phyloP scores from a whole-genome alignment of 1,284 basidiomycete species.

The Cystobasidiaceae sp. region DNA sequence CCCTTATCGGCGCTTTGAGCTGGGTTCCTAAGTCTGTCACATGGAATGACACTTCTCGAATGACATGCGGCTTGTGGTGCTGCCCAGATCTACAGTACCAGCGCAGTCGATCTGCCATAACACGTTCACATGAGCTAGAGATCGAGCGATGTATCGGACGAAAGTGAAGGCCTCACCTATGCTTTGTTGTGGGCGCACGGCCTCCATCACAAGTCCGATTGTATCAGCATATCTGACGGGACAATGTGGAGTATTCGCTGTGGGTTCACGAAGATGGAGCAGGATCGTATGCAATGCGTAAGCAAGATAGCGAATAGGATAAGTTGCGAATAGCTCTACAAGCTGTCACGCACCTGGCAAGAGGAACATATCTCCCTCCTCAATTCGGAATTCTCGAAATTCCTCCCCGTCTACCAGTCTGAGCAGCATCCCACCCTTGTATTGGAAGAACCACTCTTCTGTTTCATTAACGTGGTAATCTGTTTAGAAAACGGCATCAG shows the following conservation, averaged over 20 bases:
- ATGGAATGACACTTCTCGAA: conserved; percentile 81
- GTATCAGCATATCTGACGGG: conserved; percentile 86
- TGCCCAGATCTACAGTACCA: conserved; percentile 81
- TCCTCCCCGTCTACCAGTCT: conserved; percentile 51
- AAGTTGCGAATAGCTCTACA: not conserved
- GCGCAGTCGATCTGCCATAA: conserved; percentile 68
- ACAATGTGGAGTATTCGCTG: conserved; percentile 91
- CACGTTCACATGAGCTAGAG: not conserved
- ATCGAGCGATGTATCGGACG: not conserved
- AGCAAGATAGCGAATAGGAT: not conserved
- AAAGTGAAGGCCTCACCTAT: conserved; percentile 29
- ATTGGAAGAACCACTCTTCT: conserved; percentile 97
- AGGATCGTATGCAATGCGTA: not conserved
- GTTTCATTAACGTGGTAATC: conserved; percentile 93
- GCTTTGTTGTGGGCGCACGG: conserved; percentile 62
- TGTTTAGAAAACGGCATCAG: too few species aligned
- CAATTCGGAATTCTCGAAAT: conserved; percentile 81
- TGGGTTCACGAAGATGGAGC: not conserved
- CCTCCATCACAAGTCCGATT: conserved; percentile 88
- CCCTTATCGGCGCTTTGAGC: conserved; percentile 81
- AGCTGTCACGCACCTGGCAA: conserved; percentile 63
- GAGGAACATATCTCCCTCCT: conserved; percentile 94
- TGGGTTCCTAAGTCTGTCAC: conserved; percentile 88
- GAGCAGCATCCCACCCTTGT: conserved; percentile 54
- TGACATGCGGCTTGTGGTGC: conserved; percentile 69